Conservation (phyloP, 2,329 filamentous ascomycete genomes). For the Samsoniella hepiali region DNA sequence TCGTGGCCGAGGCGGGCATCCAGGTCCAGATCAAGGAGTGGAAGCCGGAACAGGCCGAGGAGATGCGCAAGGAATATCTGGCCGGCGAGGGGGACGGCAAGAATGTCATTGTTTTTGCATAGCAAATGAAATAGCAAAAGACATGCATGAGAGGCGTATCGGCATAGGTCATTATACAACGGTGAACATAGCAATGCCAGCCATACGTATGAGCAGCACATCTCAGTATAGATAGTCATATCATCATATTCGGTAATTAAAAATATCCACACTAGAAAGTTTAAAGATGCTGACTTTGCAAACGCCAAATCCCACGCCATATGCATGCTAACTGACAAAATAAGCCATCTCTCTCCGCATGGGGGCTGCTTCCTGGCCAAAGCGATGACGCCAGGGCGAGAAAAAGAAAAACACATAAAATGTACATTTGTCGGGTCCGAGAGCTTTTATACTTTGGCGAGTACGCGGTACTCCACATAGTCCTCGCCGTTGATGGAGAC, state of each 20-base stretch:
- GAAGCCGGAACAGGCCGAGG: constrained; percentile 19
- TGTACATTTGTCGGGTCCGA: not conserved
- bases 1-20: constrained; percentile 18
- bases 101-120: constrained; percentile 16
- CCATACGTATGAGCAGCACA: too few species aligned
- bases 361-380: not conserved
- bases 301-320: constrained; percentile 7
- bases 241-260: constrained; percentile 9
- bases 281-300: not conserved
- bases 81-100: constrained; percentile 19
- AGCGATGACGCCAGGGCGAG: not conserved
- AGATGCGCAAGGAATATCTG: constrained; percentile 19
- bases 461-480: constrained; percentile 63
- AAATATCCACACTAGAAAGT: not conserved
- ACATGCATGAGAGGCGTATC: not conserved
- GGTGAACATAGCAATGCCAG: not conserved
- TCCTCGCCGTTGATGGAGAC: constrained; percentile 65
- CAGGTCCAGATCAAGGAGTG: constrained; percentile 21
- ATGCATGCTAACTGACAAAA: constrained; percentile 8
- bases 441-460: constrained; percentile 45
- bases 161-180: too few species aligned
- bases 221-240: not conserved
- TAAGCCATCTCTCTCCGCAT: not conserved
- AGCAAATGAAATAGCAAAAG: not conserved
- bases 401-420: not conserved